These are phyloP conservation scores for Ophiocordyceps camponoti-floridani DNA, from an alignment of 2,329 filamentous ascomycete genomes.

Conservation along the genomic window DNA sequence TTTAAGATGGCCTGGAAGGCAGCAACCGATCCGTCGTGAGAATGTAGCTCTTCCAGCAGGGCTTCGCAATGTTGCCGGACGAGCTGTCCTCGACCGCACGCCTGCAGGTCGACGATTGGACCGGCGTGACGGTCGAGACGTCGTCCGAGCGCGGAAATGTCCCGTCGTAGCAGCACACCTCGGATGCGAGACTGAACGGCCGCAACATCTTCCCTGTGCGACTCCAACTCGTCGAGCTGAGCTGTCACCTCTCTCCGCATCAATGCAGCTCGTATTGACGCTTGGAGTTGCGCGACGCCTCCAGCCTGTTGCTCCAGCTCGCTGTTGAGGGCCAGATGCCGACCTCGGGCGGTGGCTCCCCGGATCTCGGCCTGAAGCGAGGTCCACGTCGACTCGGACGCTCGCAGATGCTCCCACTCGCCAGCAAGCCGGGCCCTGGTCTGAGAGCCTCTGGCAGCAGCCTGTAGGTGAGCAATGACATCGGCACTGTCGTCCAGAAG, in stretches of 20 bases:
- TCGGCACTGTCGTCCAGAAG: slow-evolving; percentile 31
- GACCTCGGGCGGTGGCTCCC: slow-evolving; percentile 28
- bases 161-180: slow-evolving; percentile 40
- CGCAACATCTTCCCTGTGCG: slow-evolving; percentile 25
- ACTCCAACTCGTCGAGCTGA: slow-evolving; percentile 27
- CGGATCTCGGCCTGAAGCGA: slow-evolving; percentile 22
- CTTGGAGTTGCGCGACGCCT: slow-evolving; percentile 29
- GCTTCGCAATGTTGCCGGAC: slow-evolving; percentile 40
- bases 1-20: slow-evolving; percentile 59
- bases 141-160: slow-evolving; percentile 27
- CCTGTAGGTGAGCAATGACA: slow-evolving; percentile 41
- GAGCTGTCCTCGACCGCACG: slow-evolving; percentile 45
- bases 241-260: slow-evolving; percentile 30
- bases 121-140: slow-evolving; percentile 39
- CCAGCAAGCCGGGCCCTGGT: slow-evolving; percentile 33
- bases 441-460: slow-evolving; percentile 44
- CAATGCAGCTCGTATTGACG: slow-evolving; percentile 33
- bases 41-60: slow-evolving; percentile 52
- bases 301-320: slow-evolving; percentile 27
- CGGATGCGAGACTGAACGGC: slow-evolving; percentile 41
- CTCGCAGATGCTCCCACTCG: slow-evolving; percentile 31
- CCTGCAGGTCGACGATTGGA: slow-evolving; percentile 46
- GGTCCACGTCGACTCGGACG: slow-evolving; percentile 30
- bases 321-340: slow-evolving; percentile 23
- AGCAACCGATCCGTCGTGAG: slow-evolving; percentile 47